phyloP scores from a whole-genome alignment of 768 basidiomycete species.

The Strobilomyces confusus region DNA sequence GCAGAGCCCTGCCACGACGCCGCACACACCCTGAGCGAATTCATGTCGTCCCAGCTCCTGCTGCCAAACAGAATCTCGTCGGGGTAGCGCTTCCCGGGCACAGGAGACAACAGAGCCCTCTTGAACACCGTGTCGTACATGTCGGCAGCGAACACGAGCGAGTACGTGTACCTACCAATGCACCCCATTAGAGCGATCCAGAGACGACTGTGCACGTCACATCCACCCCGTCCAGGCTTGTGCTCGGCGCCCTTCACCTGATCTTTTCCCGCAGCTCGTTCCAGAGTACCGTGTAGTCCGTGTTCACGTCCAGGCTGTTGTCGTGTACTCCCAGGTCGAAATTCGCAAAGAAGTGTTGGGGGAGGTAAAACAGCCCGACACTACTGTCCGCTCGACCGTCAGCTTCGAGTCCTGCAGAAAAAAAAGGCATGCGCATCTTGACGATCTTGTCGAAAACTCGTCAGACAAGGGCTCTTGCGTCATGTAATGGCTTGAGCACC shows the following conservation, averaged over 20 bases:
- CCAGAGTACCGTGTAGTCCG: slow-evolving; percentile 80
- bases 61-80: slow-evolving; percentile 70
- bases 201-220: slow-evolving; percentile 20
- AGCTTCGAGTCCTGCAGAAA: not conserved
- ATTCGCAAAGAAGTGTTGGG: slow-evolving; percentile 71
- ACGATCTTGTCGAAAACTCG: slow-evolving; percentile 75
- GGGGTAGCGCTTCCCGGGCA: slow-evolving; percentile 63
- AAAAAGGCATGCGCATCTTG: slow-evolving; percentile 48
- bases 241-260: slow-evolving; percentile 55
- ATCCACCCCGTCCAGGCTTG: slow-evolving; percentile 63
- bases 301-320: slow-evolving; percentile 42
- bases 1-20: not conserved
- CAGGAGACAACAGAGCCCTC: slow-evolving; percentile 66
- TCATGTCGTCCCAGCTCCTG: slow-evolving; percentile 72
- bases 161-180: slow-evolving; percentile 65
- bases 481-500: slow-evolving; percentile 72
- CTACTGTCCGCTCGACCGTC: slow-evolving; percentile 40
- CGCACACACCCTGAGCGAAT: slow-evolving; percentile 20
- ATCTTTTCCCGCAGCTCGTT: slow-evolving; percentile 64
- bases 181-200: not conserved
- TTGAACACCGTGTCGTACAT: slow-evolving; percentile 78
- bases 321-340: slow-evolving; percentile 24
- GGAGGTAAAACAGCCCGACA: slow-evolving; percentile 66
- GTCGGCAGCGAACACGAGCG: slow-evolving; percentile 57
- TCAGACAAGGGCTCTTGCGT: slow-evolving; percentile 65